Conservation (phyloP, 352 stramenopile genomes). For the Blastocystis sp. region DNA sequence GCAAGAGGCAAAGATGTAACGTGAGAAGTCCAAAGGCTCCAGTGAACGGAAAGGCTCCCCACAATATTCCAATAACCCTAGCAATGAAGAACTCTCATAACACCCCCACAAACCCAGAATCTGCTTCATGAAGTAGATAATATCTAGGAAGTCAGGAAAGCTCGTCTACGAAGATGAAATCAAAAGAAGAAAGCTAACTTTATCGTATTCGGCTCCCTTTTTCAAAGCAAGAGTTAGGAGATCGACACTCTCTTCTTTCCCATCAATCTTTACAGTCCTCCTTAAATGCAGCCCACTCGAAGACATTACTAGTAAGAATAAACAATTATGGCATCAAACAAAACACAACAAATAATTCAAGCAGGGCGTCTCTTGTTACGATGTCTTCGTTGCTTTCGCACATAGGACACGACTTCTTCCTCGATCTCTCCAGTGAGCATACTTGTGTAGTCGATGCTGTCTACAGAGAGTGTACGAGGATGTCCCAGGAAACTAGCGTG, state of each 20-base stretch:
- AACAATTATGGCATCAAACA: neutral
- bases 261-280: neutral
- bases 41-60: conserved; percentile 39
- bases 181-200: neutral
- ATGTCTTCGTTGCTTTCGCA: conserved; percentile 48
- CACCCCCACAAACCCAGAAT: neutral
- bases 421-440: conserved; percentile 53
- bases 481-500: conserved; percentile 9
- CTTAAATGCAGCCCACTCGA: conserved; percentile 4
- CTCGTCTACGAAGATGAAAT: neutral
- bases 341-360: neutral
- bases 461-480: conserved; percentile 40
- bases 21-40: conserved; percentile 5
- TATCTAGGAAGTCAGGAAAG: conserved; percentile 46
- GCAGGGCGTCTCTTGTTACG: neutral
- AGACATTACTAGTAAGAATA: neutral
- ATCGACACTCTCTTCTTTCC: conserved; percentile 49
- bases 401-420: neutral
- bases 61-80: conserved; percentile 32
- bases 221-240: conserved; percentile 44
- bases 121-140: conserved; percentile 54
- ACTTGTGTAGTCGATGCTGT: conserved; percentile 55
- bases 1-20: neutral
- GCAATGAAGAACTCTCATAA: neutral
- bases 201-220: conserved; percentile 24